Base-by-base conservation (phyloP, 495 filamentous ascomycete species). In the Aspergillus diversus region DNA sequence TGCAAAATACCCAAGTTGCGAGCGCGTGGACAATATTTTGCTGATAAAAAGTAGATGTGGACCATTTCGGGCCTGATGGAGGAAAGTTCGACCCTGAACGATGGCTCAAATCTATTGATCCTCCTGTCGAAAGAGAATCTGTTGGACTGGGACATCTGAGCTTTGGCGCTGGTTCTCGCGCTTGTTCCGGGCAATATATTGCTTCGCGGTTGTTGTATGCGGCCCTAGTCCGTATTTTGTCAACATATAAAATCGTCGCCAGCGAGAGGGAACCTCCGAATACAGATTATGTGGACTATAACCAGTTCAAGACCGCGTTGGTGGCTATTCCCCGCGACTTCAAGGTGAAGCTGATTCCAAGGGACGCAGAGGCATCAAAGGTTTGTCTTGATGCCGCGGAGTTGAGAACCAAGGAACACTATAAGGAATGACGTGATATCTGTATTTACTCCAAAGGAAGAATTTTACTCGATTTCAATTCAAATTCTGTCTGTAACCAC, bases 241-340 rank as follows among this genome's bases (percentile, higher is more conserved):
- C 74, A 5, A 72, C 71, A 11, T 86, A 83, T 66, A 77, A 77
- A 55, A 81, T 86, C 58, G 78, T 81, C 8, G 83, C 83, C 0
- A 82, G 77, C 52, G 73, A 82, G 56, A 61, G 62, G 0, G 63
- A 73, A 7, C 82, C 83, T 1, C 83, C 83, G 1, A 85, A 83
- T 57, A 84, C 81, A 1, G 83, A 86, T 63, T 85, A 85, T 63
- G 76, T 84, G 13, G 84, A 86, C 27, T 86, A 85, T 53, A 86
- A 86, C 59, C 73, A 77, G 59, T 78, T 84, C 61, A 85, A 85
- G 67, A 80, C 76, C 1, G 82, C 84, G 0, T 59, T 85, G 21
- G 83, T 85, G 8, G 83, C 84, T 4, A 85, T 85, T 61, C 84
- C 84, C 3, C 67, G 77, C 43, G 74, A 81, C 49, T 86, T 85